These are phyloP conservation scores for Plectosphaerella cucumerina DNA, from an alignment of 2,329 filamentous ascomycete genomes.

Conservation along the genomic window DNA sequence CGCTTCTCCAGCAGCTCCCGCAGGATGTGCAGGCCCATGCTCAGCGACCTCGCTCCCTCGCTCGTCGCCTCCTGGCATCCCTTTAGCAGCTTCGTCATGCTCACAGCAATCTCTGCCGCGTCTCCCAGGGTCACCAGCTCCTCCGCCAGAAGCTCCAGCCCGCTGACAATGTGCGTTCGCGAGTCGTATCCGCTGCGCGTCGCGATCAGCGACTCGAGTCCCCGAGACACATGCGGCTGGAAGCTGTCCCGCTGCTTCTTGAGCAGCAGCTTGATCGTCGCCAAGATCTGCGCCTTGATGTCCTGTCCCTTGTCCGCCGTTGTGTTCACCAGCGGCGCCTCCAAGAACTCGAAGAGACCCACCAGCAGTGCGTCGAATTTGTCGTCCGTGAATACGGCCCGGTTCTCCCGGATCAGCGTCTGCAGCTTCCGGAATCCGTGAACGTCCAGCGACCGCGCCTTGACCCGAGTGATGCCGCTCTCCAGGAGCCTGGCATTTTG, in stretches of 20 bases:
- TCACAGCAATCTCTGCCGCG: slow-evolving; percentile 53
- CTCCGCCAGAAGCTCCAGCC: slow-evolving; percentile 68
- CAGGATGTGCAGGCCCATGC: slow-evolving; percentile 62
- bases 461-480: slow-evolving; percentile 71
- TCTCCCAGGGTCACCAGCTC: slow-evolving; percentile 67
- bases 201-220: slow-evolving; percentile 62
- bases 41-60: slow-evolving; percentile 48
- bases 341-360: slow-evolving; percentile 68
- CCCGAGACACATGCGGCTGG: slow-evolving; percentile 61
- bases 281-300: slow-evolving; percentile 69
- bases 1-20: slow-evolving; percentile 52
- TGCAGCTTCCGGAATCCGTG: slow-evolving; percentile 78
- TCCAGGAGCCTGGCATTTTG: slow-evolving; percentile 62
- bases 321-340: slow-evolving; percentile 52
- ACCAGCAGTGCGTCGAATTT: slow-evolving; percentile 65
- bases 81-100: slow-evolving; percentile 46
- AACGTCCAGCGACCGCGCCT: slow-evolving; percentile 68
- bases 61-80: slow-evolving; percentile 35
- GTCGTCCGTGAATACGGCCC: slow-evolving; percentile 59
- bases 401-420: slow-evolving; percentile 65
- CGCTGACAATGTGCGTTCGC: slow-evolving; percentile 67
- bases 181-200: slow-evolving; percentile 64
- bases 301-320: slow-evolving; percentile 64
- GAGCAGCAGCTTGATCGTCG: slow-evolving; percentile 69
- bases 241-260: slow-evolving; percentile 63